A percentile compares a stretch with the other conserved stretches of the same genome.
These are phyloP conservation scores for Alternaria brassicae DNA, from an alignment of 2,329 filamentous ascomycete species.

Conservation along the genomic window DNA sequence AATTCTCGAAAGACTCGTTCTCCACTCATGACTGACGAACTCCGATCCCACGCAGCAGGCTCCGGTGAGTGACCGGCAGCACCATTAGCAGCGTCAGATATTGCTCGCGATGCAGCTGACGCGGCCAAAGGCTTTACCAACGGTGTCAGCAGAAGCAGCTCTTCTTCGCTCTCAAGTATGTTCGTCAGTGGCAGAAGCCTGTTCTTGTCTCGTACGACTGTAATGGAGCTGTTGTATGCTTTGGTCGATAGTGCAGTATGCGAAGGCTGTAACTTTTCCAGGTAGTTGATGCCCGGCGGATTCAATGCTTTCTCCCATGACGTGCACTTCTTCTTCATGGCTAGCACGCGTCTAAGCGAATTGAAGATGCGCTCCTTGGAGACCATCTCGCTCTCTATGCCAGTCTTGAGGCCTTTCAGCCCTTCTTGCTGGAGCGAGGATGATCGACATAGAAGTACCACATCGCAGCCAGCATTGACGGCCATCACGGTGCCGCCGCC, in stretches of 20 bases:
- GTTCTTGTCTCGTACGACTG: constrained; percentile 88
- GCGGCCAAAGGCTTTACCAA: constrained; percentile 91
- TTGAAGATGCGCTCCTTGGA: constrained; percentile 79
- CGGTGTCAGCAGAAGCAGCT: constrained; percentile 86
- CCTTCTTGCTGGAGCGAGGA: constrained; percentile 91
- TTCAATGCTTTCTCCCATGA: constrained; percentile 93
- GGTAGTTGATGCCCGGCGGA: constrained; percentile 76
- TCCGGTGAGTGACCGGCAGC: constrained; percentile 62
- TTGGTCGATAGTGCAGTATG: constrained; percentile 82
- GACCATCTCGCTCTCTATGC: constrained; percentile 89
- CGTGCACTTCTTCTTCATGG: constrained; percentile 83
- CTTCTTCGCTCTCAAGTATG: constrained; percentile 82
- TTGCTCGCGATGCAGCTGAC: constrained; percentile 78
- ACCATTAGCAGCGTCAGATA: constrained; percentile 64
- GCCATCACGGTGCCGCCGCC: constrained; percentile 97
- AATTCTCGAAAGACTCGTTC: constrained; percentile 92
- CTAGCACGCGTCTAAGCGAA: constrained; percentile 78
- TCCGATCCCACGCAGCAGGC: constrained; percentile 64
- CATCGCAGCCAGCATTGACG: constrained; percentile 92
- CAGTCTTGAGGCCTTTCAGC: constrained; percentile 85
- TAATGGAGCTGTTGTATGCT: constrained; percentile 92
- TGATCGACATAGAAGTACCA: constrained; percentile 86
- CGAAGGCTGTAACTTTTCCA: constrained; percentile 81
- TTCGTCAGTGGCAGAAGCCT: constrained; percentile 82
- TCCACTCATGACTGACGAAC: constrained; percentile 79